Base-by-base conservation (phyloP, 2,329 filamentous ascomycete genomes). In the Blumeria hordei region DNA sequence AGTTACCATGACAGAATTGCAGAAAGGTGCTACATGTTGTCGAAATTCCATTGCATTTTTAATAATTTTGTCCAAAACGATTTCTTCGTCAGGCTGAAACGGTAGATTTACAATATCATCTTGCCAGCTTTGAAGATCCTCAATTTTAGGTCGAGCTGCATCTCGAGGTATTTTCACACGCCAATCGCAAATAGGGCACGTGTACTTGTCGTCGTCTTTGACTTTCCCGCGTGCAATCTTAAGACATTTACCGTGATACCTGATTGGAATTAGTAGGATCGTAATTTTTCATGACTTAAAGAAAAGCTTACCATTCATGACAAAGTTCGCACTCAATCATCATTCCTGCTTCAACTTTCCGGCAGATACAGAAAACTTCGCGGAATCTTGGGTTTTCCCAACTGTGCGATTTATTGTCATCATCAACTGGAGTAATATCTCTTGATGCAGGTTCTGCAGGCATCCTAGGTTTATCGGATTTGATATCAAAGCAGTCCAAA, bases 321-420 rank as follows among this genome's bases (percentile, higher is more conserved):
- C 92, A 98, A 41, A 95, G 74, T 66, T 96, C 92, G 66, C 92
- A 98, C 69, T 98, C 92, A 62, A 98, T 96, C 92, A 98, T 98
- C 83, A 96, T 93, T 54, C 92, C 92, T 39, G 90, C 88, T 68
- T 98, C 92, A 6, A 87, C 78, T 59, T 82, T 86, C 57, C 92
- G 80, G 69, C 92, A 98, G 61, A 98, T 94, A 68, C 92, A 98
- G 67, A 96, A 98, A 0, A 96, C 90, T 65, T 96, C 88, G 37
- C 77, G 69, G 55, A 74, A 74, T 35, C 70, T 80, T 65, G 72
- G 76, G 62, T 83, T 75, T 62, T 82, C 73, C 74, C 70, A 81
- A 60, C 69, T 75, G 57, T 67, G 73, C 54, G 69, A 64, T 49
- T 73, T 74, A 7, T 72, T 74, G 2, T 73, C 70, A 7, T 70